phyloP scores from a whole-genome alignment of 2,329 filamentous ascomycete species.

The Hymenoscyphus albidus region DNA sequence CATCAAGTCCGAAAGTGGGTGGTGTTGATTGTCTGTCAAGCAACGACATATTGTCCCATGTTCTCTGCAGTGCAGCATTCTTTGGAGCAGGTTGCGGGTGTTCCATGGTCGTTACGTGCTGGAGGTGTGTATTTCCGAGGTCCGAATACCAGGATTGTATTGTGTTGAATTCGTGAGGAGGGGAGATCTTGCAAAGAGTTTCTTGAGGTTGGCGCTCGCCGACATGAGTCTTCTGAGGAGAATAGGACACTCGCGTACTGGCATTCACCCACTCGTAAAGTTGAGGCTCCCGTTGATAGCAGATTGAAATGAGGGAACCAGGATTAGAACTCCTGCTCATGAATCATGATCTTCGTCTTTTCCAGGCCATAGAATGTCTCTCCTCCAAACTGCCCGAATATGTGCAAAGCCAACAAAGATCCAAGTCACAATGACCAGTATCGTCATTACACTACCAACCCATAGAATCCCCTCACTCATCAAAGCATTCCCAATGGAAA shows the following conservation, averaged over 20 bases:
- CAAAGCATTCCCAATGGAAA: conserved; percentile 49
- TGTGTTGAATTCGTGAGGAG: not conserved
- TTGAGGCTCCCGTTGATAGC: not conserved
- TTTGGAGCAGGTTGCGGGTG: not conserved
- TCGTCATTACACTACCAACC: conserved; percentile 48
- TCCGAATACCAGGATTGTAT: not conserved
- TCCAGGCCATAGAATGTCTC: conserved; percentile 36
- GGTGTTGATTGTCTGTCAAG: not conserved
- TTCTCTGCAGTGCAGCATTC: not conserved
- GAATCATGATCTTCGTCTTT: conserved; percentile 35
- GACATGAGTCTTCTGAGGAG: too few species aligned
- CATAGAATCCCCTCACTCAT: conserved; percentile 44
- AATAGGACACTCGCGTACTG: not conserved
- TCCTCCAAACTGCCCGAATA: conserved; percentile 31
- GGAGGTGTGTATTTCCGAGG: too few species aligned
- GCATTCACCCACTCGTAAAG: not conserved
- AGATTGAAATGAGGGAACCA: not conserved
- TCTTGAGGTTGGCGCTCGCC: too few species aligned
- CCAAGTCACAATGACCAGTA: conserved; percentile 38
- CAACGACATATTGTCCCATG: not conserved
- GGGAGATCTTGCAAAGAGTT: not conserved
- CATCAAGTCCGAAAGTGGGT: not conserved
- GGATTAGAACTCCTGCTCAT: conserved; percentile 16
- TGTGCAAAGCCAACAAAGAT: conserved; percentile 30
- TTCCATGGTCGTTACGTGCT: too few species aligned